These are phyloP conservation scores for Trichoderma semiorbis DNA, from an alignment of 2,329 filamentous ascomycete species.

Conservation along the genomic window DNA sequence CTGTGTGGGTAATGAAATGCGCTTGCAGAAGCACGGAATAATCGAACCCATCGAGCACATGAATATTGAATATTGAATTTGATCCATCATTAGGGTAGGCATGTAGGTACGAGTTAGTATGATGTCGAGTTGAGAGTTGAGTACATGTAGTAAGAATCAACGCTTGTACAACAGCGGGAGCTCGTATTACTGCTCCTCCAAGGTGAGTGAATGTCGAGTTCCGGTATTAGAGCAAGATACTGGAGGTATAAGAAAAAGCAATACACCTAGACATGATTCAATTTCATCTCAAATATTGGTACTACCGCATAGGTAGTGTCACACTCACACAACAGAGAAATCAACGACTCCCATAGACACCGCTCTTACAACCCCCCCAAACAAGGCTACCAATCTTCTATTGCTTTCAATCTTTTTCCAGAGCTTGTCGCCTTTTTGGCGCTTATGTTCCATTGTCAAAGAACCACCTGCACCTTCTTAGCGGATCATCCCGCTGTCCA, in stretches of 20 bases:
- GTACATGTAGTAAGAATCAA: too few relatives aligned
- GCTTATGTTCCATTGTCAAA: background rate
- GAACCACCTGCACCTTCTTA: background rate
- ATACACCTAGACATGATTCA: background rate
- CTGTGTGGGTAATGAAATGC: background rate
- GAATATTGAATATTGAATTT: too few relatives aligned
- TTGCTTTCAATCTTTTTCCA: background rate
- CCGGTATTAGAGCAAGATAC: too few relatives aligned
- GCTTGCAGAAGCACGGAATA: background rate
- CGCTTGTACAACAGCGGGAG: too few relatives aligned
- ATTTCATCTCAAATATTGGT: background rate
- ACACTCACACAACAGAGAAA: background rate
- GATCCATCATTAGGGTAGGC: too few relatives aligned
- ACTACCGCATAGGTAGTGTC: background rate
- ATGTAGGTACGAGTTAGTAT: too few relatives aligned
- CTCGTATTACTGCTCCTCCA: too few relatives aligned
- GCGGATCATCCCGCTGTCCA: constrained; percentile 3
- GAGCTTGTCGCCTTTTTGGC: background rate
- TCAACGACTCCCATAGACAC: background rate
- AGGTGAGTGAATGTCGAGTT: too few relatives aligned
- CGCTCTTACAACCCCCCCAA: background rate
- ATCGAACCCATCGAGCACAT: background rate
- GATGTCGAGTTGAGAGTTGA: too few relatives aligned
- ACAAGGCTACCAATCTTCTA: background rate
- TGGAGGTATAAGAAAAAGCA: background rate